Conservation (phyloP, 495 filamentous ascomycete species). For the Chaetomium cochliodes region DNA sequence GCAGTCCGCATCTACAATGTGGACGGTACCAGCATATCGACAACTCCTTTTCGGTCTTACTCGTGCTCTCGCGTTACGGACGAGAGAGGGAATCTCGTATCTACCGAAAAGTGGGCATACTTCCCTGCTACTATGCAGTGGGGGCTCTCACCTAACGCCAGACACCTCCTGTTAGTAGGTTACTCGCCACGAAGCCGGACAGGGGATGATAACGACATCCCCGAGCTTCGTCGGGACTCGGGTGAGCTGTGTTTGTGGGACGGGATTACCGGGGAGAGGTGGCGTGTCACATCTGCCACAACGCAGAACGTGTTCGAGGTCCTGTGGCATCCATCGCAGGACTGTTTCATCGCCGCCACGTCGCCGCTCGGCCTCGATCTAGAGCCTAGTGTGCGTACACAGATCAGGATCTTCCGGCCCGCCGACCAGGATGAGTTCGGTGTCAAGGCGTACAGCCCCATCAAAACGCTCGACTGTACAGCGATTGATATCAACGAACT, state of each 20-base stretch:
- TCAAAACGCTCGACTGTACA: constrained; percentile 61
- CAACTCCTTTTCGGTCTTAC: constrained; percentile 38
- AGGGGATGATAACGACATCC: constrained; percentile 54
- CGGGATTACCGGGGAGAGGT: constrained; percentile 48
- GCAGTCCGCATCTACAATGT: constrained; percentile 53
- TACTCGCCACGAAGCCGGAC: constrained; percentile 63
- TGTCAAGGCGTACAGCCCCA: constrained; percentile 35
- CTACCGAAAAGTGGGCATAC: constrained; percentile 55
- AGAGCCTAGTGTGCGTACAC: constrained; percentile 45
- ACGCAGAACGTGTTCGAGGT: constrained; percentile 78
- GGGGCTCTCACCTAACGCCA: constrained; percentile 54
- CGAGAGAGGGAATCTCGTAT: constrained; percentile 40
- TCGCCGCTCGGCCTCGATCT: constrained; percentile 49
- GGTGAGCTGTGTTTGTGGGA: constrained; percentile 79
- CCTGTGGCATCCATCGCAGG: constrained; percentile 67
- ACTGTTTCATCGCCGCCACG: constrained; percentile 61
- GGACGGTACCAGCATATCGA: constrained; percentile 32
- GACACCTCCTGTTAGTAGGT: constrained; percentile 67
- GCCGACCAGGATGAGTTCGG: constrained; percentile 32
- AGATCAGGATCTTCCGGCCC: constrained; percentile 49
- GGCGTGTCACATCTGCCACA: constrained; percentile 49
- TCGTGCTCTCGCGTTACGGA: constrained; percentile 52
- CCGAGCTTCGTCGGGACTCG: constrained; percentile 48
- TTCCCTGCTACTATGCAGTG: constrained; percentile 74
- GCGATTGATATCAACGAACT: constrained; percentile 89